These are phyloP conservation scores for Stemphylium lycopersici DNA, from an alignment of 2,329 filamentous ascomycete genomes.

Conservation along the genomic window DNA sequence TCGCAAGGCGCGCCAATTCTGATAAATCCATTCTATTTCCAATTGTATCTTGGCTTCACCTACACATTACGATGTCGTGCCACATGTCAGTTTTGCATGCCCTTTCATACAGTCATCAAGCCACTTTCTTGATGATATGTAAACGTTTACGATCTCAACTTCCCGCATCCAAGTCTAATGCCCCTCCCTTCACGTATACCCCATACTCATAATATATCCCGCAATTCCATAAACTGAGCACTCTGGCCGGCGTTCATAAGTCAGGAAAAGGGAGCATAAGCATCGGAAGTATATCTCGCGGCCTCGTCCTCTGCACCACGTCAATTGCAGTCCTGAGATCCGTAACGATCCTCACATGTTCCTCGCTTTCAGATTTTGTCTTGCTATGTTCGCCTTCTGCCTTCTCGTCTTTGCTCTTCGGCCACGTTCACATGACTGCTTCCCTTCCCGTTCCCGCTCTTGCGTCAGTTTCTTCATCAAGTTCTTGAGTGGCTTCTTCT, in stretches of 20 bases:
- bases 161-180: no score
- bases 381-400: background rate
- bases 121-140: no score
- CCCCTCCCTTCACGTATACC: no score
- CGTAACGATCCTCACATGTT: slow-evolving; percentile 10
- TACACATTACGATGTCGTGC: no score
- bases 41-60: no score
- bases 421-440: background rate
- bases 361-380: background rate
- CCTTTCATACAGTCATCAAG: no score
- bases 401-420: background rate
- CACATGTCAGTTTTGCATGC: no score
- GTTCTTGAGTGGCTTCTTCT: slow-evolving; percentile 25
- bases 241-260: background rate
- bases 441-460: slow-evolving; percentile 15
- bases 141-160: no score
- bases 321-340: slow-evolving; percentile 17
- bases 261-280: slow-evolving; percentile 18
- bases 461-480: slow-evolving; percentile 14
- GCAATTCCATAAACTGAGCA: no score
- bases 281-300: slow-evolving; percentile 16
- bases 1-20: no score
- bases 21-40: no score
- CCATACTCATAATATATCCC: no score
- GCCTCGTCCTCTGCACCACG: slow-evolving; percentile 10